phyloP scores from a whole-genome alignment of 2,329 filamentous ascomycete genomes.

The Rhinocladiella mackenziei region DNA sequence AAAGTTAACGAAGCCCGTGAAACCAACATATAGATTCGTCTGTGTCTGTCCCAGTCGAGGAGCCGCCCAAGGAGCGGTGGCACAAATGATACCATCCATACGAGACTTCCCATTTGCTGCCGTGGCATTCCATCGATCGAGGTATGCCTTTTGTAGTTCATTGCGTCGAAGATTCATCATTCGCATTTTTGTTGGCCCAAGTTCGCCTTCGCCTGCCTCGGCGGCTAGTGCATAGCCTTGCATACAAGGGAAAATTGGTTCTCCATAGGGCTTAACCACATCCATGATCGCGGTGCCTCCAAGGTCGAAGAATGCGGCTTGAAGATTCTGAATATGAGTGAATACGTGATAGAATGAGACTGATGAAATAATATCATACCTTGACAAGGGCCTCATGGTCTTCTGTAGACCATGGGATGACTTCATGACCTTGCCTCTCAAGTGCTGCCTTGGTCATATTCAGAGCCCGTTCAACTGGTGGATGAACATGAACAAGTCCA shows the following conservation, averaged over 20 bases:
- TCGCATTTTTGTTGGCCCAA: conserved; percentile 32
- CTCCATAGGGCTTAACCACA: conserved; percentile 28
- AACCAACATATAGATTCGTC: conserved; percentile 30
- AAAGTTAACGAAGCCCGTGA: conserved; percentile 31
- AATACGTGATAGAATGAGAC: not conserved
- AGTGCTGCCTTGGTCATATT: conserved; percentile 34
- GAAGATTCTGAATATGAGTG: conserved; percentile 30
- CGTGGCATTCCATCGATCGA: conserved; percentile 37
- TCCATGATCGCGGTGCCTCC: conserved; percentile 31
- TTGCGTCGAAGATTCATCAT: conserved; percentile 32
- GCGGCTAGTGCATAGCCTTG: conserved; percentile 27
- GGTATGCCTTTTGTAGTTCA: conserved; percentile 35
- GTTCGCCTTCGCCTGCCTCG: conserved; percentile 27
- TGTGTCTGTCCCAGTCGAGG: conserved; percentile 33
- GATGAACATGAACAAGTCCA: conserved; percentile 36
- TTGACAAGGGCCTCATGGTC: conserved; percentile 34
- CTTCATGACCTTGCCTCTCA: conserved; percentile 37
- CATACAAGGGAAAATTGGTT: conserved; percentile 31
- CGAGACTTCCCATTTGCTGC: conserved; percentile 30
- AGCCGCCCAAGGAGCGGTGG: conserved; percentile 36
- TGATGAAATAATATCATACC: conserved; percentile 1
- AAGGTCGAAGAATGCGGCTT: conserved; percentile 29
- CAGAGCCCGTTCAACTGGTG: conserved; percentile 38
- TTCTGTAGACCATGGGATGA: conserved; percentile 34
- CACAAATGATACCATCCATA: conserved; percentile 37